Percentiles rank a stretch among this genome's conserved stretches.
phyloP scores from a whole-genome alignment of 1,284 basidiomycete genomes.

The Lentinus polychrous region DNA sequence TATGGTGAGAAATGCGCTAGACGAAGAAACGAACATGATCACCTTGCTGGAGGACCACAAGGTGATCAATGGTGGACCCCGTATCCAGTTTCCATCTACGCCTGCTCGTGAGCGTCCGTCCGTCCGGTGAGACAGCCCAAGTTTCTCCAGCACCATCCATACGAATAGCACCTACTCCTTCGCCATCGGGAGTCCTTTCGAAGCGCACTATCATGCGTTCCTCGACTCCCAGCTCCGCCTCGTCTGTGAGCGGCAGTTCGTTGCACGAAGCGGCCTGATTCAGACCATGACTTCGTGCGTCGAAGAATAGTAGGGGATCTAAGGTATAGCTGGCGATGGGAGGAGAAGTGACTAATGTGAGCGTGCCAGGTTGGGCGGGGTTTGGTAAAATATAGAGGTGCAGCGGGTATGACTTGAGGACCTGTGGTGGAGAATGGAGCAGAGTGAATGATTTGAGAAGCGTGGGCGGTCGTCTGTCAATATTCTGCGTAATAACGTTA shows the following conservation, averaged over 20 bases:
- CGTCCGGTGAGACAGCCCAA: constrained; percentile 46
- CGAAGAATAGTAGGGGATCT: constrained; percentile 51
- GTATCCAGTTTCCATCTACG: constrained; percentile 36
- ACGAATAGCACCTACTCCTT: constrained; percentile 60
- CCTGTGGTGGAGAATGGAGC: constrained; percentile 49
- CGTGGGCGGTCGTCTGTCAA: constrained; percentile 86
- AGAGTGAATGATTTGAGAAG: constrained; percentile 72
- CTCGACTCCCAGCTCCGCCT: constrained; percentile 39
- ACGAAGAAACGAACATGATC: constrained; percentile 11
- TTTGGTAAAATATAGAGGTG: constrained; percentile 52
- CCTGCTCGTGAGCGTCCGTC: constrained; percentile 33
- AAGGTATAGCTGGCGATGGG: constrained; percentile 54
- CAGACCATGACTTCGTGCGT: constrained; percentile 48
- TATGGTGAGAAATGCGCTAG: constrained; percentile 1
- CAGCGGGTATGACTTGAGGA: constrained; percentile 37
- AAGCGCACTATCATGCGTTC: constrained; percentile 42
- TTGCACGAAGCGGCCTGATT: constrained; percentile 20
- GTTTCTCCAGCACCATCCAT: constrained; percentile 48
- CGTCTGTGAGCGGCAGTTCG: constrained; percentile 20
- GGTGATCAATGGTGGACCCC: constrained; percentile 39
- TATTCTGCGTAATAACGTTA: constrained; percentile 44
- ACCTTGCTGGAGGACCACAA: constrained; percentile 64
- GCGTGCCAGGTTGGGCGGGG: constrained; percentile 27
- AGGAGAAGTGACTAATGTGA: constrained; percentile 55
- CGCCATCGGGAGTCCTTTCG: constrained; percentile 70